Percentiles rank a stretch among this genome's conserved stretches.
Conservation (phyloP, 768 basidiomycete genomes). For the Kwoniella heveanensis region DNA sequence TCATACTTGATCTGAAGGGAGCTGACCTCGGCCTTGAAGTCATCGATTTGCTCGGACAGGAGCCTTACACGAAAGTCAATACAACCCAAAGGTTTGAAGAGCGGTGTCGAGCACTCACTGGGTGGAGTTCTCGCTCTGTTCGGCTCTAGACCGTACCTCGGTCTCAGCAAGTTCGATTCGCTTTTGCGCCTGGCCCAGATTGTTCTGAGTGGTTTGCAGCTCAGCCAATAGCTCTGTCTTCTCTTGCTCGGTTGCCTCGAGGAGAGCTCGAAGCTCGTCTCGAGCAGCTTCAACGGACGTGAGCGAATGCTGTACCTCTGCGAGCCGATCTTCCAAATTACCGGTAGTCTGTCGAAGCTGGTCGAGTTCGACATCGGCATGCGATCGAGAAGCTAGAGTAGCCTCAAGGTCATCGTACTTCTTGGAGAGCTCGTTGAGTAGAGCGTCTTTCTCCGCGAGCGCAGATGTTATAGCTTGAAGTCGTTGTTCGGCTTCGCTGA, state of each 20-base stretch:
- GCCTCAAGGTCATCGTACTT: constrained; percentile 4
- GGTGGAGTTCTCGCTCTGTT: not conserved
- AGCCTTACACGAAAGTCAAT: not conserved
- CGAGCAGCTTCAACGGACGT: not conserved
- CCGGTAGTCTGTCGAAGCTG: not conserved
- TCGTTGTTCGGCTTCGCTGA: not conserved
- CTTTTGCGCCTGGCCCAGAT: not conserved
- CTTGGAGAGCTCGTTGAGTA: not conserved
- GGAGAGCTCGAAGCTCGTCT: constrained; percentile 1
- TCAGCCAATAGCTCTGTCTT: not conserved
- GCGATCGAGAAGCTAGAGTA: constrained; percentile 3
- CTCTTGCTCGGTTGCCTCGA: not conserved
- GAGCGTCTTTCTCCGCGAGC: constrained; percentile 8
- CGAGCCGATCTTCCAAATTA: not conserved
- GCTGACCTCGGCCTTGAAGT: constrained; percentile 22
- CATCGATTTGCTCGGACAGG: constrained; percentile 22
- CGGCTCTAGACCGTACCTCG: not conserved
- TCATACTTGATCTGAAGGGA: constrained; percentile 20
- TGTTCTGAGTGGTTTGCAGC: not conserved
- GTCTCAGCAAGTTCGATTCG: not conserved
- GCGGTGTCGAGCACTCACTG: not conserved
- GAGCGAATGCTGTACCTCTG: not conserved
- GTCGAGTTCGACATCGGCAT: constrained; percentile 10
- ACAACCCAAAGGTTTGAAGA: not conserved
- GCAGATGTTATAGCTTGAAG: not conserved